Conservation (phyloP, 306 rosid genomes). For the Luffa acutangula region DNA sequence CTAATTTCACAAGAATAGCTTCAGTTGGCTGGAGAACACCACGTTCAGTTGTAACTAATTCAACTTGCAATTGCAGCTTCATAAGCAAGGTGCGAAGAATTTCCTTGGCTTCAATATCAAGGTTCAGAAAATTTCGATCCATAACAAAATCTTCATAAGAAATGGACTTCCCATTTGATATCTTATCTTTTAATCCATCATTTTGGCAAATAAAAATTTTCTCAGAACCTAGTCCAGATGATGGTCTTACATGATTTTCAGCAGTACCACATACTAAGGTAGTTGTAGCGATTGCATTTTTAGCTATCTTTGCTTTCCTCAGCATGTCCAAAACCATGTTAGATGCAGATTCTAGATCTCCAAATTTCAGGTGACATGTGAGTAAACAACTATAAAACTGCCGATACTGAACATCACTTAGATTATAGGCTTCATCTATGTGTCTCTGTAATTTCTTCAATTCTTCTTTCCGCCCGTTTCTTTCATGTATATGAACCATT, state of each 20-base stretch:
- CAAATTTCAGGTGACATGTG: constrained; percentile 71
- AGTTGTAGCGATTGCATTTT: constrained; percentile 48
- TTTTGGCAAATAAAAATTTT: constrained; percentile 17
- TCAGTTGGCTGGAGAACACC: constrained; percentile 79
- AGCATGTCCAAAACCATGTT: constrained; percentile 79
- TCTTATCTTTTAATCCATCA: constrained; percentile 15
- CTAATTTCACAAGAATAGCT: constrained; percentile 64
- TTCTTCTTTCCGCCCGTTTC: constrained; percentile 72
- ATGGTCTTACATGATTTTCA: constrained; percentile 20
- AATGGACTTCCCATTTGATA: constrained; percentile 4
- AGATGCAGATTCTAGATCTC: constrained; percentile 71
- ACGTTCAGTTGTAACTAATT: constrained; percentile 46
- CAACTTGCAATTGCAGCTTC: constrained; percentile 53
- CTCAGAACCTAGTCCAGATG: constrained; percentile 20
- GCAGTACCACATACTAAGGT: constrained; percentile 24
- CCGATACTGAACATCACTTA: constrained; percentile 47
- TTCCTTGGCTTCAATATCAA: constrained; percentile 48
- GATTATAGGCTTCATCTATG: constrained; percentile 55
- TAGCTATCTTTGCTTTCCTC: constrained; percentile 60
- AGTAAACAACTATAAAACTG: constrained; percentile 72
- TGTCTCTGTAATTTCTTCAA: constrained; percentile 64
- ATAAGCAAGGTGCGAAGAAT: constrained; percentile 39
- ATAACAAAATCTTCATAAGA: constrained; percentile 44
- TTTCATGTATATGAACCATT: constrained; percentile 65
- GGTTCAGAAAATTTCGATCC: constrained; percentile 41